A percentile compares a stretch with the other conserved stretches of the same genome.
These are phyloP conservation scores for Clonostachys chloroleuca DNA, from an alignment of 2,329 filamentous ascomycete species.

Conservation along the genomic window DNA sequence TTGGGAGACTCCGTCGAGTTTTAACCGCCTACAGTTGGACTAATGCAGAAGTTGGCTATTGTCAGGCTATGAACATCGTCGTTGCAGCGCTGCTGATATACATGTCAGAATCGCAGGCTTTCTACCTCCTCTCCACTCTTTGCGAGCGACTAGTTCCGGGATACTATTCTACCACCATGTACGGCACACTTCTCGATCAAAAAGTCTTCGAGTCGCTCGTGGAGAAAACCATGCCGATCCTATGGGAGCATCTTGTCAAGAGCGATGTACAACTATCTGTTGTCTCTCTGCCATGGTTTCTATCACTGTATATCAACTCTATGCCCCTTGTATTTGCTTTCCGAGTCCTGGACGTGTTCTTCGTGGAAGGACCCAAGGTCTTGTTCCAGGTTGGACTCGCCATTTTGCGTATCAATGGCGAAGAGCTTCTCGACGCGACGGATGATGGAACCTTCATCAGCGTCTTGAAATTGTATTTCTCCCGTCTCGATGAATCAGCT, in stretches of 20 bases:
- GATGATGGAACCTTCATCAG: slow-evolving; percentile 98
- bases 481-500: slow-evolving; percentile 87
- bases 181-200: slow-evolving; percentile 93
- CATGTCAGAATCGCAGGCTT: slow-evolving; percentile 94
- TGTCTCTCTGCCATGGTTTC: slow-evolving; percentile 94
- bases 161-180: slow-evolving; percentile 99
- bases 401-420: slow-evolving; percentile 95
- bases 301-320: slow-evolving; percentile 97
- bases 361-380: slow-evolving; percentile 95
- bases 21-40: slow-evolving; percentile 98
- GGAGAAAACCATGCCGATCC: slow-evolving; percentile 97
- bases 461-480: slow-evolving; percentile 91
- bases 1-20: slow-evolving; percentile 81
- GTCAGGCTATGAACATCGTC: slow-evolving; percentile 99
- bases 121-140: slow-evolving; percentile 85
- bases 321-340: slow-evolving; percentile 99
- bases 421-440: slow-evolving; percentile 86
- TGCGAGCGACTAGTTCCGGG: slow-evolving; percentile 92
- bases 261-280: slow-evolving; percentile 96
- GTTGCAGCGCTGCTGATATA: slow-evolving; percentile 97
- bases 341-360: slow-evolving; percentile 94
- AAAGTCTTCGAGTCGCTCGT: slow-evolving; percentile 96
- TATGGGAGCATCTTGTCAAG: slow-evolving; percentile 97
- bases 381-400: slow-evolving; percentile 94
- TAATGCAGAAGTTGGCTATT: slow-evolving; percentile 93